Conservation (phyloP, 164 flowering plant species). For the Macadamia tetraphylla region DNA sequence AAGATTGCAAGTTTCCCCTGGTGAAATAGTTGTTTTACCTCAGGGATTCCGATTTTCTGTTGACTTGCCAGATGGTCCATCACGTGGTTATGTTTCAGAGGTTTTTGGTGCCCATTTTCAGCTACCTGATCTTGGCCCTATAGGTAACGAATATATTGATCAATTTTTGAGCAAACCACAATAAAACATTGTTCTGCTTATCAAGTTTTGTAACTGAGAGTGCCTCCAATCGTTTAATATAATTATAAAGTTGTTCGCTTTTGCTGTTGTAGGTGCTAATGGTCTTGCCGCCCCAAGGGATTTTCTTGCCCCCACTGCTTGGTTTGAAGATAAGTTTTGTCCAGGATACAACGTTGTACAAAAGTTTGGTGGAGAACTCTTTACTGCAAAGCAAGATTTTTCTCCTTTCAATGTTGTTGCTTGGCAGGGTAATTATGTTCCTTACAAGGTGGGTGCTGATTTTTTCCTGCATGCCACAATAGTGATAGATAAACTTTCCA, state of each 20-base stretch:
- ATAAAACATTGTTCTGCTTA: not conserved
- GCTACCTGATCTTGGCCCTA: constrained; percentile 96
- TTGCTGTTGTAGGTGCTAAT: constrained; percentile 66
- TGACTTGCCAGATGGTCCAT: constrained; percentile 82
- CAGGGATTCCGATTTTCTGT: constrained; percentile 88
- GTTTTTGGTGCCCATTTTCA: constrained; percentile 86
- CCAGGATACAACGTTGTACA: constrained; percentile 75
- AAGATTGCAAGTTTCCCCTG: constrained; percentile 70
- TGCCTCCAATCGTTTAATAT: not conserved
- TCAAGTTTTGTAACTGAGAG: not conserved
- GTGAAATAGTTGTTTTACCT: constrained; percentile 80
- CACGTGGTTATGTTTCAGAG: constrained; percentile 91
- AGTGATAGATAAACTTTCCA: not conserved
- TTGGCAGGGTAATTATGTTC: constrained; percentile 98
- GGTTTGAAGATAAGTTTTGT: constrained; percentile 52
- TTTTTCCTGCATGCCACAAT: not conserved
- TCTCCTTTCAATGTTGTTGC: constrained; percentile 98
- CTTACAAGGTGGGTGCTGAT: constrained; percentile 65
- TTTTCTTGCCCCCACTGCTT: constrained; percentile 81
- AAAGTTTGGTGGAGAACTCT: constrained; percentile 91
- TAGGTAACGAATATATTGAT: constrained; percentile 43
- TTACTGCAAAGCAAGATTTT: constrained; percentile 88
- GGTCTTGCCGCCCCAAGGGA: constrained; percentile 94
- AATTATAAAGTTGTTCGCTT: not conserved
- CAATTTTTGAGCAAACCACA: not conserved